Evolutionary conservation across 352 stramenopile genomes (phyloP), one percentile per base, ranked within the genome.

Genomic region (Globisporangium nagaii): DNA sequence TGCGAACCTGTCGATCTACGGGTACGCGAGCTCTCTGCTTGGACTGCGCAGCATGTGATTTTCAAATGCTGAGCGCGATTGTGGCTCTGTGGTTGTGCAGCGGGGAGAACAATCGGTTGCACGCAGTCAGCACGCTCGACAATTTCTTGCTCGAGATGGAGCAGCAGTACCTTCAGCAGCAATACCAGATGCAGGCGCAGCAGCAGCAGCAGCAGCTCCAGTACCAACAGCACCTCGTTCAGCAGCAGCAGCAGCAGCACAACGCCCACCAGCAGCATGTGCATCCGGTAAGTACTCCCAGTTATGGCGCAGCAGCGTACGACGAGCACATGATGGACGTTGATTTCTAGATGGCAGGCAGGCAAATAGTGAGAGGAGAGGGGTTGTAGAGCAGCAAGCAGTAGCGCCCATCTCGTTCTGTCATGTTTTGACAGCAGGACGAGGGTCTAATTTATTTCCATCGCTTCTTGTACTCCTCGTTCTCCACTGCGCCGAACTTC

Each of bases 401-500:
- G 24, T 24, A 55, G 47, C 19, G 60, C 58, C 20, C 22, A 44
- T 42, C 17, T 36, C 25, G 15, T 15, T 56, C 31, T 9, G 13
- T 19, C 27, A 2, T 34, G 31, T 37, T 27, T 20, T n/a, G 25
- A 10, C 20, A 20, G 12, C 25, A 44, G 24, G 25, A 25, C 34
- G 11, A 41, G 8, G n/a, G 49, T 19, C 27, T 73, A 73, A 70
- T 49, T 83, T 86, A 90, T 74, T 88, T 90, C 83, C 80, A 91
- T 45, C 62, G 66, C 63, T 74, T 72, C 63, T 93, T 93, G 78
- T 93, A 90, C 62, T 70, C 59, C 36, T 90, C 78, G 41, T 76
- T 88, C 34, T 90, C 78, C 2, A 71, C 53, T 28, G 79, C 74
- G 11, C 80, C 80, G 58, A 78, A 75, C 62, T 89, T 84, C 41